Percentiles rank a stretch among this genome's conserved stretches.
Evolutionary conservation across 2,329 filamentous ascomycete species (phyloP).

Genomic region (Hirsutella rhossiliensis): DNA sequence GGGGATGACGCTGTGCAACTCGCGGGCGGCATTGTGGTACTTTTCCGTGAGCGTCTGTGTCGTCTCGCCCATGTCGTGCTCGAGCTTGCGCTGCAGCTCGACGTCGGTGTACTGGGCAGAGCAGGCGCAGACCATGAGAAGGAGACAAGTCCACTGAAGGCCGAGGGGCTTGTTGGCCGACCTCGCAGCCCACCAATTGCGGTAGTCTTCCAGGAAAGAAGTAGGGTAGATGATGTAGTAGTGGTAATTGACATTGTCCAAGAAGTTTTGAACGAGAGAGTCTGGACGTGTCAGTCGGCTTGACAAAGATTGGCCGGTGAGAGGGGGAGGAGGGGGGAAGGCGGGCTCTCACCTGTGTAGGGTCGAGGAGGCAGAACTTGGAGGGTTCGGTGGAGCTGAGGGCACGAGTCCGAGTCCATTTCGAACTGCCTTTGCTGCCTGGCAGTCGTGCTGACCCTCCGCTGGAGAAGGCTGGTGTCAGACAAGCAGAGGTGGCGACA

Average conservation of each 20-base stretch:
- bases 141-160: slow-evolving; percentile 24
- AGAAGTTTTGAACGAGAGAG: slow-evolving; percentile 23
- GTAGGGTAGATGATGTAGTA: slow-evolving; percentile 26
- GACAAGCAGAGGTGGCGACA: not conserved
- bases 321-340: not conserved
- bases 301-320: not conserved
- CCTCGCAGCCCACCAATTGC: slow-evolving; percentile 21
- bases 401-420: slow-evolving; percentile 9
- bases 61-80: slow-evolving; percentile 16
- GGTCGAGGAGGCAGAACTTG: slow-evolving; percentile 18
- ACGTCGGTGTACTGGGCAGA: slow-evolving; percentile 19
- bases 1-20: slow-evolving; percentile 19
- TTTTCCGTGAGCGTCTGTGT: slow-evolving; percentile 16
- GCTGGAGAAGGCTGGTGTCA: slow-evolving; percentile 3
- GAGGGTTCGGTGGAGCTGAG: slow-evolving; percentile 19
- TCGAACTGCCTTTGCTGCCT: slow-evolving; percentile 10
- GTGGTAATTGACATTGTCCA: slow-evolving; percentile 24
- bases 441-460: slow-evolving; percentile 6
- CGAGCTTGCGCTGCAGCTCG: slow-evolving; percentile 17
- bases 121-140: slow-evolving; percentile 25
- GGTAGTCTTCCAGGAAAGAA: slow-evolving; percentile 22
- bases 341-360: slow-evolving; percentile 24
- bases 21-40: slow-evolving; percentile 20
- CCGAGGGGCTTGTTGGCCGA: slow-evolving; percentile 16
- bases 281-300: slow-evolving; percentile 14